Percentiles rank a stretch among this genome's conserved stretches.
phyloP scores from a whole-genome alignment of 768 basidiomycete species.

The Hirschioporus abietinus region DNA sequence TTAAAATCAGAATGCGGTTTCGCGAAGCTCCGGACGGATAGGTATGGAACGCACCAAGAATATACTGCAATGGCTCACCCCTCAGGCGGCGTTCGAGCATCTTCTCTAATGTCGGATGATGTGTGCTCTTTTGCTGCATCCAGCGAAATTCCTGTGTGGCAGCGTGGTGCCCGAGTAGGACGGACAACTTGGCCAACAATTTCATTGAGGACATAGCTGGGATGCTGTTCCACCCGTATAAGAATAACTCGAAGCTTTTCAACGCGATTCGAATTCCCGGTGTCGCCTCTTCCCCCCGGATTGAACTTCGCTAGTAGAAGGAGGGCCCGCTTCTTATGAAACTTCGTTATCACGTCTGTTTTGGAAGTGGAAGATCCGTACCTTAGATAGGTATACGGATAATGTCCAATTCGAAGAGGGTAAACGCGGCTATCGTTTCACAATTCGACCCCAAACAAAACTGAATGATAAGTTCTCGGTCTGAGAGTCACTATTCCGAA shows the following conservation, averaged over 20 bases:
- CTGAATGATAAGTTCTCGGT: no score
- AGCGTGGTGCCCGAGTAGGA: conserved; percentile 27
- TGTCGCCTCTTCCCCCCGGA: neutral
- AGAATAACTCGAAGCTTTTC: neutral
- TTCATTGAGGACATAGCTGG: neutral
- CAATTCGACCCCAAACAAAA: no score
- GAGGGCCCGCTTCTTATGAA: neutral
- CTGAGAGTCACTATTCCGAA: no score
- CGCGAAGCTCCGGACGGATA: conserved; percentile 17
- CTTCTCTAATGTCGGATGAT: conserved; percentile 17
- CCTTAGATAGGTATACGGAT: neutral
- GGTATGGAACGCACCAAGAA: conserved; percentile 56
- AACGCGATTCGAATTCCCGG: neutral
- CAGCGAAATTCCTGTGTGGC: conserved; percentile 43
- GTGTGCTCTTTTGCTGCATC: conserved; percentile 34
- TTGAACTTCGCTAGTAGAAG: neutral
- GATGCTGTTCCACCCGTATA: neutral
- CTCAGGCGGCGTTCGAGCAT: conserved; percentile 55
- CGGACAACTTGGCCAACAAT: conserved; percentile 20
- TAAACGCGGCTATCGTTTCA: no score
- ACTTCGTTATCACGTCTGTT: neutral
- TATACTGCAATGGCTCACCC: conserved; percentile 88
- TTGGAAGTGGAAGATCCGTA: neutral
- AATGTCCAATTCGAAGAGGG: neutral
- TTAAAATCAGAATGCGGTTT: neutral